Evolutionary conservation across 176 grass and related monocot genomes (phyloP).

Genomic region (Oryza nivara): DNA sequence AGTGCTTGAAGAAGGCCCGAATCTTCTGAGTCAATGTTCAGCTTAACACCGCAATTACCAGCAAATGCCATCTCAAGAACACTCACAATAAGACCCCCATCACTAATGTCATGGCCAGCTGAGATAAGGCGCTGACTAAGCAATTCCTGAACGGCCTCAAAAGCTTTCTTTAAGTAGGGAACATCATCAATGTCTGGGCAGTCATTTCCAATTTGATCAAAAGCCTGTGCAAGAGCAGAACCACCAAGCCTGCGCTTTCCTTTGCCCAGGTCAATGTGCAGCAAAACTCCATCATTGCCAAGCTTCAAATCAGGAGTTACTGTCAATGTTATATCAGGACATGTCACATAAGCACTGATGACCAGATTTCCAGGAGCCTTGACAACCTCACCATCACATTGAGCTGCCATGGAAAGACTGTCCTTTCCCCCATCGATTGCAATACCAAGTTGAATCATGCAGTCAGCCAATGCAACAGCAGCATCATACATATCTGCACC

Average conservation of each 20-base stretch:
- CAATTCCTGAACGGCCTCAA: slow-evolving; percentile 72
- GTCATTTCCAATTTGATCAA: slow-evolving; percentile 85
- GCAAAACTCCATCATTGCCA: slow-evolving; percentile 65
- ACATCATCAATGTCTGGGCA: slow-evolving; percentile 91
- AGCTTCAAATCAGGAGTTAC: slow-evolving; percentile 92
- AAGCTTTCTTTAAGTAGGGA: slow-evolving; percentile 69
- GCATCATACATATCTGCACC: slow-evolving; percentile 91
- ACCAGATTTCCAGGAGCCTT: slow-evolving; percentile 94
- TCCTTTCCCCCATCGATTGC: slow-evolving; percentile 92
- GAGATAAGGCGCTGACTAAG: slow-evolving; percentile 73
- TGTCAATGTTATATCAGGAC: slow-evolving; percentile 92
- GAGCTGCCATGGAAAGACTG: slow-evolving; percentile 96
- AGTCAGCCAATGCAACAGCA: slow-evolving; percentile 74
- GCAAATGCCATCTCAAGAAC: slow-evolving; percentile 95
- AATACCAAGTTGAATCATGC: slow-evolving; percentile 93
- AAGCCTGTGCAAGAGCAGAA: slow-evolving; percentile 85
- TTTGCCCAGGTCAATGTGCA: slow-evolving; percentile 88
- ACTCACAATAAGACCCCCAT: slow-evolving; percentile 82
- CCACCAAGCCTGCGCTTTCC: slow-evolving; percentile 69
- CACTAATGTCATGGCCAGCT: slow-evolving; percentile 86
- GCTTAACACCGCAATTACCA: slow-evolving; percentile 79
- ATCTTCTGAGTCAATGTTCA: slow-evolving; percentile 63
- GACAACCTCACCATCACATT: slow-evolving; percentile 73
- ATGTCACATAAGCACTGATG: slow-evolving; percentile 87
- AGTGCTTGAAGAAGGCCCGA: slow-evolving; percentile 60